Evolutionary conservation across 2,329 filamentous ascomycete genomes (phyloP), one percentile per base, ranked within the genome.

Genomic region (Hawksworthiomyces lignivorus): DNA sequence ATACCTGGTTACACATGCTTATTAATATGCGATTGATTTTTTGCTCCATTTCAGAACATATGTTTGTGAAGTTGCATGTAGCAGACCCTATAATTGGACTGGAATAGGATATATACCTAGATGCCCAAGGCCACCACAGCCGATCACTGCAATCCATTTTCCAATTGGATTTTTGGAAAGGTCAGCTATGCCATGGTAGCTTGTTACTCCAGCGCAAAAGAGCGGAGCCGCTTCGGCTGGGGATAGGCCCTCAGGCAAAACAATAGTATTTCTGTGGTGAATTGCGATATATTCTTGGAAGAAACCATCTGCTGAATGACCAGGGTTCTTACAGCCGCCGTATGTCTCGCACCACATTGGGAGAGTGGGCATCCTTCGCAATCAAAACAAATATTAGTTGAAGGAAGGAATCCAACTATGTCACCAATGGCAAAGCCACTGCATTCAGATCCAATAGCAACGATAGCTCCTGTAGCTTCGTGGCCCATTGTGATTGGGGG

Each of bases 401-500:
- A 36, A 7, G 40, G 40, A 7, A 43, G 28, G 39, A 52, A 56
- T 4, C 55, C 78, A 20, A 84, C 66, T 32, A 67, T 63, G 53
- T 84, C 80, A 10, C 80, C 80, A 43, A 72, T 67, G 48, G 72
- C 63, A 46, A 82, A 67, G 1, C 59, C 70, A 51, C 67, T 75
- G 33, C 67, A 37, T 4, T 36, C 24, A 1, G 19, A n/a, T 2
- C 40, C 40, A 2, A 37, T 27, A 1, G 19, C 27, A 11, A 42
- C 40, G 12, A 84, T 69, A 36, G 69, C 65, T 5, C 80, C 80
- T 1, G 77, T 80, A 48, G 82, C 81, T 52, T 84, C 80, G 54
- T 84, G 80, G 37, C 78, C 75, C 20, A 55, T 47, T 4, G 43
- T 54, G 37, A 43, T 51, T 14, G 43, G 51, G 5, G 40, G 40